These are phyloP conservation scores for Irpex sp. DNA, from an alignment of 1,284 basidiomycete species.

Conservation along the genomic window DNA sequence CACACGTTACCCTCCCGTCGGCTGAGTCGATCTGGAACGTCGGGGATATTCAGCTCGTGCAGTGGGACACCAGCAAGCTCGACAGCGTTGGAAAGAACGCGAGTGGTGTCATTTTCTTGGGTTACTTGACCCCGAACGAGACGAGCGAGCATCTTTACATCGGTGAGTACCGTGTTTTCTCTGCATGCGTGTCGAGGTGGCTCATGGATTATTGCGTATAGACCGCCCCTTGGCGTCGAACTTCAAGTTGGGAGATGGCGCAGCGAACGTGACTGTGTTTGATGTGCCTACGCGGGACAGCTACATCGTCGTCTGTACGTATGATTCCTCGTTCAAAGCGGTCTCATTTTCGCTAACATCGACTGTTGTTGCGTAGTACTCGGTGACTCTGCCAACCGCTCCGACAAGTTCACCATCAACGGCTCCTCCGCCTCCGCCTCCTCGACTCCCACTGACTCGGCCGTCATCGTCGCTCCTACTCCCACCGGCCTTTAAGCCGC, in stretches of 20 bases:
- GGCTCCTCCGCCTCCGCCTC: neutral
- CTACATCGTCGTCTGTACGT: slow-evolving; percentile 51
- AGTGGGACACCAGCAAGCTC: slow-evolving; percentile 47
- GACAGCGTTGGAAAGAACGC: slow-evolving; percentile 36
- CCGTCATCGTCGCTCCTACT: neutral
- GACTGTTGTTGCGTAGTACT: slow-evolving; percentile 13
- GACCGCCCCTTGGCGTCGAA: slow-evolving; percentile 44
- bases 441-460: neutral
- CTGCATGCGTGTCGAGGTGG: no score
- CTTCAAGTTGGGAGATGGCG: slow-evolving; percentile 42
- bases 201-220: slow-evolving; percentile 16
- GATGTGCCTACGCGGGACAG: slow-evolving; percentile 32
- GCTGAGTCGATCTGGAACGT: slow-evolving; percentile 43
- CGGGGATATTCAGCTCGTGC: slow-evolving; percentile 45
- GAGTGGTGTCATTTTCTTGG: slow-evolving; percentile 46
- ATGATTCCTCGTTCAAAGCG: neutral
- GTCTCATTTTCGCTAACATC: neutral
- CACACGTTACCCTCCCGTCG: slow-evolving; percentile 46
- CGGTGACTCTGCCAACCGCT: slow-evolving; percentile 25
- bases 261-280: slow-evolving; percentile 41
- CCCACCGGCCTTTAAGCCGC: neutral
- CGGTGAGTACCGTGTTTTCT: slow-evolving; percentile 34
- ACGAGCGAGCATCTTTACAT: slow-evolving; percentile 49
- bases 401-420: slow-evolving; percentile 22
- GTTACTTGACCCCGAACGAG: slow-evolving; percentile 28